These are phyloP conservation scores for Aspergillus sp. DNA, from an alignment of 2,329 filamentous ascomycete species.

Conservation along the genomic window DNA sequence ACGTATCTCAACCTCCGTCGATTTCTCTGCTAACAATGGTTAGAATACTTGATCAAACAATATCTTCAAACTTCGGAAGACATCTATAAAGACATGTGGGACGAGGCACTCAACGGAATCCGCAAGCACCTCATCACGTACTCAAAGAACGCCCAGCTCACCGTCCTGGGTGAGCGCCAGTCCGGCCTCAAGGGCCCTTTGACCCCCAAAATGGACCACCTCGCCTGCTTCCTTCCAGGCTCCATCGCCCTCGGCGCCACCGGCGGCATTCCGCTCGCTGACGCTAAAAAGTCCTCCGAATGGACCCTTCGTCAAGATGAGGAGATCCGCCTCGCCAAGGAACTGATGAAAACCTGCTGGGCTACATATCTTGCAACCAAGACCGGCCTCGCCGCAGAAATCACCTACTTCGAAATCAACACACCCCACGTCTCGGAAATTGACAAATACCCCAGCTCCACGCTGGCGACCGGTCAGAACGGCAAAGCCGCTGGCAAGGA, in stretches of 20 bases:
- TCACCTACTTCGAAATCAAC: conserved; percentile 83
- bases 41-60: conserved; percentile 96
- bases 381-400: conserved; percentile 92
- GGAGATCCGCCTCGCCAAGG: conserved; percentile 83
- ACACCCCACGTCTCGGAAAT: conserved; percentile 62
- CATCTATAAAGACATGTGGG: conserved; percentile 91
- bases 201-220: conserved; percentile 93
- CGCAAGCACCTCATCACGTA: conserved; percentile 93
- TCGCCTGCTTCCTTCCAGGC: conserved; percentile 96
- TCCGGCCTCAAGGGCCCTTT: conserved; percentile 69
- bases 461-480: conserved; percentile 33
- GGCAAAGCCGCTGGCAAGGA: conserved; percentile 36
- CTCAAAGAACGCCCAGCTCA: conserved; percentile 76
- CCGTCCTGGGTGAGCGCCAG: conserved; percentile 87
- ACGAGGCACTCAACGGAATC: conserved; percentile 80
- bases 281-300: conserved; percentile 71
- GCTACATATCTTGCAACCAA: conserved; percentile 91
- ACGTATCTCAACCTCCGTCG: conserved; percentile 19
- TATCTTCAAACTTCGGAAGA: conserved; percentile 90
- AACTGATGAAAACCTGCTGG: conserved; percentile 97
- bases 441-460: conserved; percentile 43
- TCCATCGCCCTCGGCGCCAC: conserved; percentile 91
- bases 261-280: conserved; percentile 72
- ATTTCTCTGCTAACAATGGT: background rate
- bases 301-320: conserved; percentile 83